Evolutionary conservation across 352 stramenopile species (phyloP), one percentile per base, ranked within the genome.

Genomic region (Phytophthora meadii): DNA sequence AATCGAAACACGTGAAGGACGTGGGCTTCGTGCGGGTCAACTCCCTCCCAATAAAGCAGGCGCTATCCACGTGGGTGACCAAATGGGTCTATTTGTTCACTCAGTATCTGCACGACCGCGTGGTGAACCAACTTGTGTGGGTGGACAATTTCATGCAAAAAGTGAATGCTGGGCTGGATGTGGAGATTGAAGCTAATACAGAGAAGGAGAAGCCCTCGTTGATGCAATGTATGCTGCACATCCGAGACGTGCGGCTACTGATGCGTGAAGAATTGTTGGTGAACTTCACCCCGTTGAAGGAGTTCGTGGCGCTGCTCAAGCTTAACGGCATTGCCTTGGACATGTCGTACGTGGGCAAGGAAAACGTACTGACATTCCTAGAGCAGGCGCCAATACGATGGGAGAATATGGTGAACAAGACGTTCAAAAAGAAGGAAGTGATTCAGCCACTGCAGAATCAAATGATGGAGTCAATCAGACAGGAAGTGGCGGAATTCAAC

Each of bases 51-150:
- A 97, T 98, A 62, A 98, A 98, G 65, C 94, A 98, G 50, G 92
- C 94, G 15, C 77, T 98, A 27, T 90, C 83, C 2, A 98, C 94
- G 11, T 98, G 93, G 90, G 91, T 97, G 1, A 98, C 93, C 5
- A 98, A 98, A 50, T 98, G 94, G 94, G 93, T 97, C 32, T 98
- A 98, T 57, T 77, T 97, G 30, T 98, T 97, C 60, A 98, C 93
- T 4, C 88, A 97, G 59, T 97, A 95, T 62, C 71, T 98, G 0
- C 91, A 98, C 52, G 85, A 97, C 46, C 81, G 92, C 41, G 88
- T 98, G 2, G 79, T 94, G 24, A 87, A 83, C 44, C 81, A 94
- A 24, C 76, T 98, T 3, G 54, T 76, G 34, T 93, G 90, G 80
- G 81, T 98, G n/a, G 71, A 97, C 54, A 78, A 77, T 42, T 98